Base-by-base conservation (phyloP, 2,329 filamentous ascomycete genomes). In the Phoma sp. region DNA sequence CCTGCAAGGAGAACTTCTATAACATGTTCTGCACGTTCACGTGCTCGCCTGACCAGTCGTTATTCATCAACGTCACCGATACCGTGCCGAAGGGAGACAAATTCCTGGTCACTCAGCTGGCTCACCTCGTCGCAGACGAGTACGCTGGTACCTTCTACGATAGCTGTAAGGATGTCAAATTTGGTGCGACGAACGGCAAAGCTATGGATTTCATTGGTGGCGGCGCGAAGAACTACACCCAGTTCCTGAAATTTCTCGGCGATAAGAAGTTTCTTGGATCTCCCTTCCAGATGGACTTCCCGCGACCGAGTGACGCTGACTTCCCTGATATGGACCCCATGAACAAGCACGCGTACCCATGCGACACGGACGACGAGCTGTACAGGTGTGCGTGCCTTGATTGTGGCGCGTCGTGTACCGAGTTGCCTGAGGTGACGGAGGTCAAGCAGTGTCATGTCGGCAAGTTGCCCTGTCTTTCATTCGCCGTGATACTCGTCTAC, bases 121-220 rank as follows among this genome's bases (percentile, higher is more conserved):
- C 97, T 70, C 93, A 97, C 69, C 79, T 98, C 5, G 86, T 97
- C 64, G 91, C 91, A 2, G 82, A 92, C 52, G 82, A 89, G 47
- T 98, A 96, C 72, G 93, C 91, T 38, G 82, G 85, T 7, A 92
- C 90, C 1, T 96, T 99, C 78, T 99, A 93, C 73, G 84, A 96
- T 75, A 99, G 95, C 77, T 99, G 95, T 80, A 98, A 98, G 77
- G 92, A 99, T 74, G 93, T 99, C 77, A 99, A 99, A 72, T 97
- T 98, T 68, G 95, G 95, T 32, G 89, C 93, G 6, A 93, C 93
- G 37, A 96, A 96, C 70, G 89, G 90, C 57, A 92, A 89, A 68
- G 95, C 93, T 13, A 99, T 99, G 84, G 89, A 93, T 66, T 87
- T 99, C 65, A 98, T 99, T 57, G 96, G 95, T 29, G 95, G 95